phyloP scores from a whole-genome alignment of 345 rosid species.

The Lenwebbia sp. region DNA sequence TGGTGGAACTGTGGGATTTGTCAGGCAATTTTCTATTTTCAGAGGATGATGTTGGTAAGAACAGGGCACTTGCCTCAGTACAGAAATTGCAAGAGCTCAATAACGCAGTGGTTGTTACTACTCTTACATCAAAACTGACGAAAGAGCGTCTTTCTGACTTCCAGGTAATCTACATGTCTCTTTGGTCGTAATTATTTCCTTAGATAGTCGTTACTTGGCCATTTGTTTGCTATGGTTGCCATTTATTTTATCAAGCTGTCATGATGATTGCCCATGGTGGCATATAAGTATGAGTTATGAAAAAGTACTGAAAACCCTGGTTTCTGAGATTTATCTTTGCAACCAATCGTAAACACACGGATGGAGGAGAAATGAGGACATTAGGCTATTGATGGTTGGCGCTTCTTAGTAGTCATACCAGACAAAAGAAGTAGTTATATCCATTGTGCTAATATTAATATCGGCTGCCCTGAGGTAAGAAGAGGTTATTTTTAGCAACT shows the following conservation, averaged over 20 bases:
- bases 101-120: conserved; percentile 64
- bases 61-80: conserved; percentile 84
- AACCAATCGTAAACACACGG: not conserved
- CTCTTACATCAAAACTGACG: conserved; percentile 49
- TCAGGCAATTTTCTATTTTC: conserved; percentile 71
- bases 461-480: not conserved
- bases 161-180: conserved; percentile 37
- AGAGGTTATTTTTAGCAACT: not conserved
- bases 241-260: not conserved
- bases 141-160: conserved; percentile 70
- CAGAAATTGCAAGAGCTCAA: conserved; percentile 92
- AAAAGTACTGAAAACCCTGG: not conserved
- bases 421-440: not conserved
- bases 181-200: not conserved
- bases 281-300: not conserved
- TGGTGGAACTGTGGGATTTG: conserved; percentile 85
- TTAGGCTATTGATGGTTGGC: not conserved
- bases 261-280: not conserved
- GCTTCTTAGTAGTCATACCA: not conserved
- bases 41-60: conserved; percentile 74
- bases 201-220: not conserved
- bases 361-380: not conserved
- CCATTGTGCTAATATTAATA: not conserved
- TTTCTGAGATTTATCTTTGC: not conserved
- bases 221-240: not conserved